These are phyloP conservation scores for Aquanectria penicillioides DNA, from an alignment of 2,329 filamentous ascomycete genomes.

Conservation along the genomic window DNA sequence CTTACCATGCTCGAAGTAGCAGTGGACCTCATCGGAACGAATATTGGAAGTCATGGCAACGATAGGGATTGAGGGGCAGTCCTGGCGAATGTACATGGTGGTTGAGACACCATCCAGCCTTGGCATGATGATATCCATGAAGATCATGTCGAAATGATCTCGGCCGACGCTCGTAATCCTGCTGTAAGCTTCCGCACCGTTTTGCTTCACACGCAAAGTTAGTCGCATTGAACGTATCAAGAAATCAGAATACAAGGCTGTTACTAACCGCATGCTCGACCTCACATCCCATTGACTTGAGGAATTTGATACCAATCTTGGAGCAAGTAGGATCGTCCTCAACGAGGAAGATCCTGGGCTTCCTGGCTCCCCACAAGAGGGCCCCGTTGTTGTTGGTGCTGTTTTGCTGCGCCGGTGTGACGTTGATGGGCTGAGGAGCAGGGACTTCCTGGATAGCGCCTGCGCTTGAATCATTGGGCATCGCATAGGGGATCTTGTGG, in stretches of 20 bases:
- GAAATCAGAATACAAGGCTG: background rate
- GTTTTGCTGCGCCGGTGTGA: conserved; percentile 28
- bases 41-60: conserved; percentile 99
- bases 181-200: conserved; percentile 91
- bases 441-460: conserved; percentile 50
- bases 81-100: conserved; percentile 90
- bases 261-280: conserved; percentile 74
- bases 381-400: conserved; percentile 50
- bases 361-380: conserved; percentile 65
- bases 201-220: conserved; percentile 51
- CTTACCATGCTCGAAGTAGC: conserved; percentile 96
- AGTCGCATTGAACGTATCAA: conserved; percentile 12
- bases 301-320: conserved; percentile 74
- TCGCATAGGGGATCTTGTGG: conserved; percentile 89
- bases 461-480: conserved; percentile 65
- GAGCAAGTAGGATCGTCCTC: conserved; percentile 80
- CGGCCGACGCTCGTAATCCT: conserved; percentile 70
- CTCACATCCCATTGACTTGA: conserved; percentile 71
- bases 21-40: conserved; percentile 92
- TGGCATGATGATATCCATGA: conserved; percentile 98
- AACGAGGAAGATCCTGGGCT: conserved; percentile 87
- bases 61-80: conserved; percentile 83
- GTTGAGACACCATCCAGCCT: conserved; percentile 94
- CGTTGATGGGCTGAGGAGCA: conserved; percentile 49
- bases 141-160: conserved; percentile 71